These are phyloP conservation scores for Aspergillus homomorphus DNA, from an alignment of 495 filamentous ascomycete genomes.

Conservation along the genomic window DNA sequence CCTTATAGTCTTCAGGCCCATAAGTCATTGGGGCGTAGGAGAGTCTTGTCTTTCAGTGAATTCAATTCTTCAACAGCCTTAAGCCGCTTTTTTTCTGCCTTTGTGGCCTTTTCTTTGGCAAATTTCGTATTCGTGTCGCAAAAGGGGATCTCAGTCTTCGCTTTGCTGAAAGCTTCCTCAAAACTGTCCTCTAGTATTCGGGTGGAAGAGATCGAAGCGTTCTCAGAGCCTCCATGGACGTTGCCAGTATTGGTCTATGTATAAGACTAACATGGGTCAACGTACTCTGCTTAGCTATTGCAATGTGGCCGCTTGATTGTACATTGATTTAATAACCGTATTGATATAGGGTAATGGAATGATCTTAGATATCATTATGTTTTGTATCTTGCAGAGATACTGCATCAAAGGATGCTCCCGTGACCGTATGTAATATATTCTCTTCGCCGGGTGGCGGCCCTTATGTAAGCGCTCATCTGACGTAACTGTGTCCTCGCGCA, in stretches of 20 bases:
- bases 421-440: too few relatives aligned
- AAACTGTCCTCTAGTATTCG: constrained; percentile 31
- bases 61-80: constrained; percentile 19
- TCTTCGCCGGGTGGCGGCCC: too few relatives aligned
- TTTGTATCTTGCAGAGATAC: too few relatives aligned
- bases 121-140: constrained; percentile 22
- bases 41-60: constrained; percentile 24
- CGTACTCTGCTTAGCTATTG: too few relatives aligned
- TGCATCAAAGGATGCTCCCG: too few relatives aligned
- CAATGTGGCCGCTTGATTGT: too few relatives aligned
- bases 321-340: too few relatives aligned
- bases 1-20: constrained; percentile 12
- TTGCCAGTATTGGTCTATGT: neutral
- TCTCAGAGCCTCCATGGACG: constrained; percentile 38
- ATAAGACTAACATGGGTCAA: neutral
- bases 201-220: constrained; percentile 33
- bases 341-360: too few relatives aligned
- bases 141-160: constrained; percentile 25
- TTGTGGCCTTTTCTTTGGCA: constrained; percentile 20
- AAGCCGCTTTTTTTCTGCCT: constrained; percentile 24
- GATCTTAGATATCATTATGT: too few relatives aligned
- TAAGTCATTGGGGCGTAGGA: constrained; percentile 20
- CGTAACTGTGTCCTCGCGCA: neutral
- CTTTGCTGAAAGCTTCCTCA: constrained; percentile 28
- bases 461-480: neutral